phyloP scores from a whole-genome alignment of 768 basidiomycete species.

The Leccinum arenicola region DNA sequence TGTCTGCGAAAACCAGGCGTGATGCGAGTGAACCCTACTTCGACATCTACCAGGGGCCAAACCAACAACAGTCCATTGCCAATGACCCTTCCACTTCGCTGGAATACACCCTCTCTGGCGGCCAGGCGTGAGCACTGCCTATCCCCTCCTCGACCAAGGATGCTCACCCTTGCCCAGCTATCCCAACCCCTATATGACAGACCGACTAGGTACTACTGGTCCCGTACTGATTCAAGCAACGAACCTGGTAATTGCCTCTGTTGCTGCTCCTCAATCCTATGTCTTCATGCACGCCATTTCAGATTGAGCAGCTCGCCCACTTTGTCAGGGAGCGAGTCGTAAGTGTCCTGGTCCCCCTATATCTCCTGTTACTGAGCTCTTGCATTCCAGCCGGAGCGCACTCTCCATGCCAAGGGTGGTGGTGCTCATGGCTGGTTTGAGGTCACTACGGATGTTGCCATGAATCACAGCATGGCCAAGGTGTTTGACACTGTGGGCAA shows the following conservation, averaged over 20 bases:
- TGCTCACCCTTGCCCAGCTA: constrained; percentile 7
- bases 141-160: background rate
- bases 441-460: constrained; percentile 14
- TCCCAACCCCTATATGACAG: constrained; percentile 16
- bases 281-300: background rate
- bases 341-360: background rate
- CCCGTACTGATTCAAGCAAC: constrained; percentile 14
- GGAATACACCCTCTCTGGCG: constrained; percentile 16
- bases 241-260: constrained; percentile 3
- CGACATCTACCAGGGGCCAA: constrained; percentile 13
- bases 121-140: constrained; percentile 8
- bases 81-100: constrained; percentile 14
- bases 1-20: constrained; percentile 7
- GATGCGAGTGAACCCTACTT: constrained; percentile 11
- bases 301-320: constrained; percentile 18
- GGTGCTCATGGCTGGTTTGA: constrained; percentile 20
- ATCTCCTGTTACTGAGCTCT: background rate
- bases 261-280: background rate
- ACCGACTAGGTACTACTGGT: constrained; percentile 14
- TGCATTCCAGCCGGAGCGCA: constrained; percentile 13
- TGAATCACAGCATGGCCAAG: constrained; percentile 17
- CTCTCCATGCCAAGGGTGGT: constrained; percentile 16
- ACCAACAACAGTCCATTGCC: constrained; percentile 8
- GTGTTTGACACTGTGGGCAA: constrained; percentile 17
- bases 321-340: constrained; percentile 21